Evolutionary conservation across 306 rosid species (phyloP), one percentile per base, ranked within the genome.

Genomic region (Medicago arabica): DNA sequence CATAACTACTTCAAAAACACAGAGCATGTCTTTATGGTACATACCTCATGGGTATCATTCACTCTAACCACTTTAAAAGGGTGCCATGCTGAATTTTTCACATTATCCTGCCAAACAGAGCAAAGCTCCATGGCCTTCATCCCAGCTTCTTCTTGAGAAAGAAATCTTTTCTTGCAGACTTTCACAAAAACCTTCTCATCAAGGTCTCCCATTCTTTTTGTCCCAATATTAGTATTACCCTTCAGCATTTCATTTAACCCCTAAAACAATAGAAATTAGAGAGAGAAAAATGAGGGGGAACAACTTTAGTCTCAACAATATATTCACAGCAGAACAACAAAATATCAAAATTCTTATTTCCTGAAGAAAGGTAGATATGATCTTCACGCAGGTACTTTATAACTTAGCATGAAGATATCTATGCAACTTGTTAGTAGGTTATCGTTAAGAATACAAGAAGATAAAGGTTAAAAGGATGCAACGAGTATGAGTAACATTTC

Each of bases 201-300:
- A 21, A 92, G 85, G 55, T 92, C 99, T 38, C 99, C 97, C 99
- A 95, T 92, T 85, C 96, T 89, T 83, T 90, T 95, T 38, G 90
- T 80, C 80, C 93, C 96, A 83, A 92, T 84, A 83, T 83, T 78
- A 31, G 88, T 74, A 19, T 5, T 34, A 64, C 47, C 68, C n/a
- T 21, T 68, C 76, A 87, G 71, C 80, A 87, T 55, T 6, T 85
- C 95, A 5, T 49, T 25, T 83, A 92, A 80, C 47, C 97, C 97
- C 99, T 95, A 65, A 71, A 67, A 43, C 61, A 75, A 47, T 31
- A 53, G 18, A 69, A 77, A 57, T 50, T 68, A 53, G 64, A 36
- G 31, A 31, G 51, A 55, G 51, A 49, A 49, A 44, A 34, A 57
- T 34, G 61, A 63, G 17, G 19, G 17, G 54, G 10, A 63, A 10